Conservation (phyloP, 2,329 filamentous ascomycete species). For the Dendrostoma leiphaemia region DNA sequence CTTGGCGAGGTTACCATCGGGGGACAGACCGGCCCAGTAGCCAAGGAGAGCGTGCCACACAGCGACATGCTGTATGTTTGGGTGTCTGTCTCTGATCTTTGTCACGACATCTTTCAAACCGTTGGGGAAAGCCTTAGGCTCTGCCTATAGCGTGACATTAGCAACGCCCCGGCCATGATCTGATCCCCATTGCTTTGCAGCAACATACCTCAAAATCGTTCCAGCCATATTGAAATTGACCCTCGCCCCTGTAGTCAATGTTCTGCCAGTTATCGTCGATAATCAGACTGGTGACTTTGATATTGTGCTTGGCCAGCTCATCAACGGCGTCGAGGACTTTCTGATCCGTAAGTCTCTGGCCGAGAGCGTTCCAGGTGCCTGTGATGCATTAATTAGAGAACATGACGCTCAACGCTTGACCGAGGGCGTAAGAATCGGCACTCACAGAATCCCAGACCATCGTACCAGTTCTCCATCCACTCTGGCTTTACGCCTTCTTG, state of each 20-base stretch:
- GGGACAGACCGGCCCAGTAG: slow-evolving; percentile 89
- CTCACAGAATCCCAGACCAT: slow-evolving; percentile 85
- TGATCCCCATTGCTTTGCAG: no score
- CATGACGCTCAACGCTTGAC: slow-evolving; percentile 5
- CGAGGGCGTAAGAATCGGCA: slow-evolving; percentile 2
- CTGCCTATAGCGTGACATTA: slow-evolving; percentile 47
- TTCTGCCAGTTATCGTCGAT: slow-evolving; percentile 98
- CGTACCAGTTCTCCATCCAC: slow-evolving; percentile 88
- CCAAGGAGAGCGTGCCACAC: slow-evolving; percentile 91
- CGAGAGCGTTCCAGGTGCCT: slow-evolving; percentile 91
- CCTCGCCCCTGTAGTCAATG: slow-evolving; percentile 52
- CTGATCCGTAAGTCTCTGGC: slow-evolving; percentile 76
- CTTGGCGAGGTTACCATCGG: slow-evolving; percentile 69
- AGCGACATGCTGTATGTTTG: slow-evolving; percentile 76
- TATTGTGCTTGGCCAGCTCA: slow-evolving; percentile 64
- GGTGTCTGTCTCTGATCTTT: slow-evolving; percentile 66
- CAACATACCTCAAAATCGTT: slow-evolving; percentile 65
- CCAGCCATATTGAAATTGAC: slow-evolving; percentile 65
- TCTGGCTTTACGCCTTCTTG: slow-evolving; percentile 50
- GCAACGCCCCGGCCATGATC: no score
- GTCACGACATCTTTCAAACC: slow-evolving; percentile 72
- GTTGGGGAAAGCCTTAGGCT: slow-evolving; percentile 72
- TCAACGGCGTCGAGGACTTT: slow-evolving; percentile 77
- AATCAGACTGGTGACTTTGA: slow-evolving; percentile 81
- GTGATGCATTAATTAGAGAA: not conserved